Percentiles rank a stretch among this genome's conserved stretches.
Evolutionary conservation across 257 asterid genomes (phyloP).

Genomic region (Solanum ahanhuiri): DNA sequence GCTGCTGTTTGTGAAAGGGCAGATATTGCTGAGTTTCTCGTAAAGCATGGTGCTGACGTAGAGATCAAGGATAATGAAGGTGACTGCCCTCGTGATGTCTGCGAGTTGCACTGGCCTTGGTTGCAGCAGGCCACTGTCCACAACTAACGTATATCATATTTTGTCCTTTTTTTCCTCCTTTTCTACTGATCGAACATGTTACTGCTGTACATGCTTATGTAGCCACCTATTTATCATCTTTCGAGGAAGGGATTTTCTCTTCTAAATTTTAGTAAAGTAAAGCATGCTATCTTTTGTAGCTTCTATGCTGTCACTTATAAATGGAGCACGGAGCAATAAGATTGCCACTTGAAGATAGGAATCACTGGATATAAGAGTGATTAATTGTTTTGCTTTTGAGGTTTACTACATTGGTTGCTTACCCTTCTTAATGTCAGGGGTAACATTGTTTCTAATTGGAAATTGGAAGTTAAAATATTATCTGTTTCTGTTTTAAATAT

Average conservation of each 20-base stretch:
- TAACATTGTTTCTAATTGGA: background rate
- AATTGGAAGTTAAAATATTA: background rate
- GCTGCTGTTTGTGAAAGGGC: slow-evolving; percentile 90
- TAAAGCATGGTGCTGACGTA: slow-evolving; percentile 65
- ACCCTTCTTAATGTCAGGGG: background rate
- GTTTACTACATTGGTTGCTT: background rate
- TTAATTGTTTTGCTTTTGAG: background rate
- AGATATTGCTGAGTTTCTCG: slow-evolving; percentile 65
- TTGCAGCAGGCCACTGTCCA: slow-evolving; percentile 25
- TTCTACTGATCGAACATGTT: slow-evolving; percentile 12
- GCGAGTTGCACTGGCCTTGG: slow-evolving; percentile 70
- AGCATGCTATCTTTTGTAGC: background rate
- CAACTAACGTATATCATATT: slow-evolving; percentile 4
- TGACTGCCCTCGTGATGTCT: slow-evolving; percentile 57
- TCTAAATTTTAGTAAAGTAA: background rate
- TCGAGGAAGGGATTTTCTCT: background rate
- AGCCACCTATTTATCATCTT: background rate
- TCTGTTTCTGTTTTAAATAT: background rate
- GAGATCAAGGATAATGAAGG: slow-evolving; percentile 70
- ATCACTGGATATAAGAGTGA: background rate
- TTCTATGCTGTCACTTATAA: background rate
- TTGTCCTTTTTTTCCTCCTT: background rate
- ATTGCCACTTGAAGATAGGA: background rate
- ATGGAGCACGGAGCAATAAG: background rate
- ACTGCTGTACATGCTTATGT: slow-evolving; percentile 26